Conservation (phyloP, 441 rosid genomes). For the Gossypium davidsonii region DNA sequence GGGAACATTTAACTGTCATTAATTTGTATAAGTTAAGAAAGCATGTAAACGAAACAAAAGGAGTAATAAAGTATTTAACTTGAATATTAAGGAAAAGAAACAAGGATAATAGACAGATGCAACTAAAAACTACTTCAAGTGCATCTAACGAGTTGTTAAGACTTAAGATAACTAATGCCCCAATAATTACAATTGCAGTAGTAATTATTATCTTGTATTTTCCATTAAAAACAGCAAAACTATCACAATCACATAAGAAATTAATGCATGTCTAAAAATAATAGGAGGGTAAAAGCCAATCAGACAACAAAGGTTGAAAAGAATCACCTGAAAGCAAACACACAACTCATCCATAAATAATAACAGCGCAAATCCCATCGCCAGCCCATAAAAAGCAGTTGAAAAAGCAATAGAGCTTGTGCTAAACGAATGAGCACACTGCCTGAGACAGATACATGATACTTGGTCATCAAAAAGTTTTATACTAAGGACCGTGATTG, state of each 20-base stretch:
- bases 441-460: constrained; percentile 52
- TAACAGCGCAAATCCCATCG: constrained; percentile 46
- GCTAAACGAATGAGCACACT: constrained; percentile 53
- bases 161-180: background rate
- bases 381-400: constrained; percentile 44
- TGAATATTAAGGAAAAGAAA: background rate
- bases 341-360: constrained; percentile 51
- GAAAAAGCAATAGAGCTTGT: constrained; percentile 43
- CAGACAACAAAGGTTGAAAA: constrained; percentile 4
- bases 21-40: background rate
- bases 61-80: background rate
- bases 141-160: constrained; percentile 1
- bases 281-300: constrained; percentile 5
- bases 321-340: constrained; percentile 61
- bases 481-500: background rate
- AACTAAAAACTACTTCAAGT: background rate
- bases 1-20: constrained; percentile 8
- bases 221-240: background rate
- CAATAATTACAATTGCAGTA: background rate
- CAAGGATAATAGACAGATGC: background rate
- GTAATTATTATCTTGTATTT: background rate
- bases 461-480: constrained; percentile 12
- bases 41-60: constrained; percentile 3
- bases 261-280: background rate
- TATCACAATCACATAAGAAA: background rate